Percentiles rank a stretch among this genome's conserved stretches.
These are phyloP conservation scores for Vanrija pseudolonga DNA, from an alignment of 1,284 basidiomycete species.

Conservation along the genomic window DNA sequence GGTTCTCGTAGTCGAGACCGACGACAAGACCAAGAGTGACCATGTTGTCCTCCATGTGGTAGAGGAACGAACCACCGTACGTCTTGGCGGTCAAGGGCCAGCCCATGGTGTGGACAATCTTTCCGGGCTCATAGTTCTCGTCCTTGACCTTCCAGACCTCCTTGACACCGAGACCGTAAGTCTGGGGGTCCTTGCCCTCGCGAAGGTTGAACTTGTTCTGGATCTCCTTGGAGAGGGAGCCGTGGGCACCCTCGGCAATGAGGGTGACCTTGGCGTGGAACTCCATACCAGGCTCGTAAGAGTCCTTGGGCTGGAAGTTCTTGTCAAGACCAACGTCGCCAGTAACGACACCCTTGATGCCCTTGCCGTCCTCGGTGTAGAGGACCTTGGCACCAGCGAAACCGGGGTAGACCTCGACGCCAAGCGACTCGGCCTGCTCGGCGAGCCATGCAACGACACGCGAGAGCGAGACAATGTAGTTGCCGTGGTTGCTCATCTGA, in stretches of 20 bases:
- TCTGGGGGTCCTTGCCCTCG: constrained; percentile 79
- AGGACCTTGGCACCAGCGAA: constrained; percentile 86
- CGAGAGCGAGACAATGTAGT: constrained; percentile 90
- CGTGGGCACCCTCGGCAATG: constrained; percentile 95
- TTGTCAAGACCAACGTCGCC: constrained; percentile 93
- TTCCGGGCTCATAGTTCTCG: constrained; percentile 72
- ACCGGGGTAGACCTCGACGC: constrained; percentile 95
- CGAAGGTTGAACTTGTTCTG: constrained; percentile 76
- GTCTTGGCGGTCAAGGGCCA: constrained; percentile 84
- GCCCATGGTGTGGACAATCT: constrained; percentile 89
- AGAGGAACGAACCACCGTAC: constrained; percentile 92
- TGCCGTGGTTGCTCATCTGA: constrained; percentile 92
- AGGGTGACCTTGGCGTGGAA: constrained; percentile 91
- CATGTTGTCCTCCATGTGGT: constrained; percentile 92
- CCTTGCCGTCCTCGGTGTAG: constrained; percentile 64
- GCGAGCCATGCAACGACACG: constrained; percentile 87
- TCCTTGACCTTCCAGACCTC: constrained; percentile 92
- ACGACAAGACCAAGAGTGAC: constrained; percentile 90
- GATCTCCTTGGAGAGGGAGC: constrained; percentile 79
- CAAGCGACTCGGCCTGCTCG: constrained; percentile 74
- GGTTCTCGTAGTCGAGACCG: constrained; percentile 92
- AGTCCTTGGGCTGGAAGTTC: constrained; percentile 72
- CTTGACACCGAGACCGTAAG: constrained; percentile 94
- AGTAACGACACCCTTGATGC: constrained; percentile 79
- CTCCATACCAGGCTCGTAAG: constrained; percentile 95